A percentile compares a stretch with the other conserved stretches of the same genome.
Conservation (phyloP, 768 basidiomycete species). For the Coprinellus micaceus region DNA sequence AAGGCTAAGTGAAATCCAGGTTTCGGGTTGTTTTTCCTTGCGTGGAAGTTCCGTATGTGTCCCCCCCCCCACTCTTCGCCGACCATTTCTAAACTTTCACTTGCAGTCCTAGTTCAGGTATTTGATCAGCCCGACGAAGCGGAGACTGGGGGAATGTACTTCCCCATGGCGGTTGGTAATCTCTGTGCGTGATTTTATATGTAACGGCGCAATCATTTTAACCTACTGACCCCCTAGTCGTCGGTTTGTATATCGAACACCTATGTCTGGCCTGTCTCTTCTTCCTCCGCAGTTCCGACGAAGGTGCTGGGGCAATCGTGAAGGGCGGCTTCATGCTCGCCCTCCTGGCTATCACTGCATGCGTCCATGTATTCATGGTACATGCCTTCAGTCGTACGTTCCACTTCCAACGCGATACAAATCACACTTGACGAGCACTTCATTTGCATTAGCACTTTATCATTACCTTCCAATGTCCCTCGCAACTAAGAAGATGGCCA, state of each 20-base stretch:
- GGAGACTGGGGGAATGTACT: constrained; percentile 46
- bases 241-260: constrained; percentile 71
- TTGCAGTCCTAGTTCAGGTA: constrained; percentile 48
- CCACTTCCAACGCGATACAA: background rate
- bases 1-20: constrained; percentile 19
- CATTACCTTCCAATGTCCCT: constrained; percentile 60
- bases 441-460: constrained; percentile 50
- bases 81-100: background rate
- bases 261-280: constrained; percentile 62
- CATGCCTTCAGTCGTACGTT: constrained; percentile 40
- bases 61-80: background rate
- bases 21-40: constrained; percentile 55
- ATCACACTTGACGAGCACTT: background rate
- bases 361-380: constrained; percentile 35
- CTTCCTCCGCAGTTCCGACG: constrained; percentile 50
- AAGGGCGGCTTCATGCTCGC: constrained; percentile 57
- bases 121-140: constrained; percentile 48
- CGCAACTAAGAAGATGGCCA: constrained; percentile 52
- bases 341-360: constrained; percentile 50
- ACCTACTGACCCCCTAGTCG: constrained; percentile 35
- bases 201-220: constrained; percentile 17
- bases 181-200: constrained; percentile 36
- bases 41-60: constrained; percentile 53
- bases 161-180: constrained; percentile 45
- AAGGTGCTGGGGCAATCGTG: constrained; percentile 32